Evolutionary conservation across 257 asterid species (phyloP).

Genomic region (Hygrophila difformis): DNA sequence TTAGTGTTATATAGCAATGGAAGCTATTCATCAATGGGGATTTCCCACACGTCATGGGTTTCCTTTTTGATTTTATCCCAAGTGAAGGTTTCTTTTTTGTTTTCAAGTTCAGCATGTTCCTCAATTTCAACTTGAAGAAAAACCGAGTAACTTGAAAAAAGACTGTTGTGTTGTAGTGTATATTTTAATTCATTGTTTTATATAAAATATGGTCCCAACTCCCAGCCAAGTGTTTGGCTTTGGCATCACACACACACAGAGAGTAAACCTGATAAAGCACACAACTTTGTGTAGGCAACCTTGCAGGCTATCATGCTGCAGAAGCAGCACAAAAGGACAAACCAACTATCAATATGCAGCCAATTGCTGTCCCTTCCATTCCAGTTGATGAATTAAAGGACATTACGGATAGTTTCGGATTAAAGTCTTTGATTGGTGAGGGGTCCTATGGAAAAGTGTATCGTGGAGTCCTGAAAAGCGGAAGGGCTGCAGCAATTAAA

Average conservation of each 20-base stretch:
- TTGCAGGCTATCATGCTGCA: conserved; percentile 41
- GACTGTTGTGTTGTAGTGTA: too few relatives aligned
- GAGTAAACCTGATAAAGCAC: conserved; percentile 11
- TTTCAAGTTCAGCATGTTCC: too few relatives aligned
- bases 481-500: conserved; percentile 64
- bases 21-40: too few relatives aligned
- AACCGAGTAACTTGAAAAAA: too few relatives aligned
- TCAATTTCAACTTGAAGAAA: too few relatives aligned
- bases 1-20: too few relatives aligned
- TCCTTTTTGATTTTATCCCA: too few relatives aligned
- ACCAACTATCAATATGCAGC: conserved; percentile 40
- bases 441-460: conserved; percentile 79
- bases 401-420: conserved; percentile 64
- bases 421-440: conserved; percentile 58
- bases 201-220: neutral
- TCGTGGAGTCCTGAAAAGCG: conserved; percentile 51
- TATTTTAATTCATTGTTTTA: too few relatives aligned
- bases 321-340: conserved; percentile 48
- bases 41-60: too few relatives aligned
- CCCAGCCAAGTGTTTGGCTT: neutral
- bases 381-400: conserved; percentile 65
- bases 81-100: too few relatives aligned
- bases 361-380: conserved; percentile 56
- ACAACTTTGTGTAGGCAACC: conserved; percentile 26
- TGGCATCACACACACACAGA: too few relatives aligned